Evolutionary conservation across 139 green algal genomes (phyloP).

Genomic region (Chlorella sp.): DNA sequence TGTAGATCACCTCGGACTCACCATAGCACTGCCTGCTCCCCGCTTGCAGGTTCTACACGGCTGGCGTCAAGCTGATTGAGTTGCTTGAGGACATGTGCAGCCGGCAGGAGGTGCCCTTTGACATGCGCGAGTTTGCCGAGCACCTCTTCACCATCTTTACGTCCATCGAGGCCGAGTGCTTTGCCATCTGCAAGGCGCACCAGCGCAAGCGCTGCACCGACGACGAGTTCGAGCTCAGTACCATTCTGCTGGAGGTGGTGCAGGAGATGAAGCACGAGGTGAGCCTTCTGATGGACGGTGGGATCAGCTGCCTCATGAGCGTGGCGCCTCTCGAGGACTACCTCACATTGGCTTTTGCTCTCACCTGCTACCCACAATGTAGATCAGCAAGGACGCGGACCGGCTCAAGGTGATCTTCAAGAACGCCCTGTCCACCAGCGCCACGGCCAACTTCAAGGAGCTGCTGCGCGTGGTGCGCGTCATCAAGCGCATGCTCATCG

Average conservation of each 20-base stretch:
- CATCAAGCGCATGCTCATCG: slow-evolving; percentile 40
- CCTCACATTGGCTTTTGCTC: too few relatives aligned
- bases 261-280: slow-evolving; percentile 24
- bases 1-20: too few relatives aligned
- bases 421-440: slow-evolving; percentile 13
- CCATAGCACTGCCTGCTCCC: too few relatives aligned
- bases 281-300: too few relatives aligned
- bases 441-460: slow-evolving; percentile 36
- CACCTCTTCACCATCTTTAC: slow-evolving; percentile 27
- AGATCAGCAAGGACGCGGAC: slow-evolving; percentile 28
- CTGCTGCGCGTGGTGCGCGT: slow-evolving; percentile 26
- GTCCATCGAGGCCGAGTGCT: slow-evolving; percentile 32
- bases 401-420: slow-evolving; percentile 28
- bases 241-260: slow-evolving; percentile 38
- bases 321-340: too few relatives aligned
- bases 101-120: slow-evolving; percentile 32
- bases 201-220: slow-evolving; percentile 8
- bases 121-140: slow-evolving; percentile 37
- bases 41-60: slow-evolving; percentile 10
- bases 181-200: slow-evolving; percentile 24
- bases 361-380: too few relatives aligned
- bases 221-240: slow-evolving; percentile 25
- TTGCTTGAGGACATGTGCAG: slow-evolving; percentile 32
- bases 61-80: slow-evolving; percentile 20
- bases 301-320: too few relatives aligned